A percentile compares a stretch with the other conserved stretches of the same genome.
Evolutionary conservation across 306 rosid species (phyloP).

Genomic region (Boehmeria nivea): DNA sequence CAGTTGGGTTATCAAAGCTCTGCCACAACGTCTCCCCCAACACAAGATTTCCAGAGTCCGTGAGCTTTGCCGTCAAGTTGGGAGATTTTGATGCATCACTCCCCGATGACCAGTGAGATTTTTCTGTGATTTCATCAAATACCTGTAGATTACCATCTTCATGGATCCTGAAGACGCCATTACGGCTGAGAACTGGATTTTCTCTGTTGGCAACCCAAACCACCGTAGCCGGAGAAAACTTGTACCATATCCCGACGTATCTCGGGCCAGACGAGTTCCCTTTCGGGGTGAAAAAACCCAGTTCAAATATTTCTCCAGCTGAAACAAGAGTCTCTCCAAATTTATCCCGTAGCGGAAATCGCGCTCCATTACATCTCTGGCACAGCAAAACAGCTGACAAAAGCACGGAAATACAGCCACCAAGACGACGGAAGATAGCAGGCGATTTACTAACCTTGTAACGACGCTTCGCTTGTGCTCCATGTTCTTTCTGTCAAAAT

Average conservation of each 20-base stretch:
- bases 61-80: slow-evolving; percentile 15
- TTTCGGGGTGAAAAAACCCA: slow-evolving; percentile 33
- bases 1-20: slow-evolving; percentile 38
- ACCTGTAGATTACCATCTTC: slow-evolving; percentile 23
- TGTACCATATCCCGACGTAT: slow-evolving; percentile 47
- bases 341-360: not conserved
- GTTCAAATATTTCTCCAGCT: slow-evolving; percentile 13
- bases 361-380: slow-evolving; percentile 14
- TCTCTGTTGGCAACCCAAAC: slow-evolving; percentile 56
- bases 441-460: not conserved
- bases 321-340: slow-evolving; percentile 32
- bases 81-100: not conserved
- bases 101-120: not conserved
- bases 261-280: not conserved
- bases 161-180: not conserved
- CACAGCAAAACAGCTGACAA: slow-evolving; percentile 9
- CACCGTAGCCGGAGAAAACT: not conserved
- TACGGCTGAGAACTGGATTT: not conserved
- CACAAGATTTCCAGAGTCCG: slow-evolving; percentile 44
- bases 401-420: not conserved
- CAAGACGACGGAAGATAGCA: not conserved
- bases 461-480: not conserved
- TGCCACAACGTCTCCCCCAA: slow-evolving; percentile 24
- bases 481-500: not conserved
- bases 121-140: not conserved